A percentile compares a stretch with the other conserved stretches of the same genome.
Evolutionary conservation across 176 grass and related monocot genomes (phyloP).

Genomic region (Aechmea fasciata): DNA sequence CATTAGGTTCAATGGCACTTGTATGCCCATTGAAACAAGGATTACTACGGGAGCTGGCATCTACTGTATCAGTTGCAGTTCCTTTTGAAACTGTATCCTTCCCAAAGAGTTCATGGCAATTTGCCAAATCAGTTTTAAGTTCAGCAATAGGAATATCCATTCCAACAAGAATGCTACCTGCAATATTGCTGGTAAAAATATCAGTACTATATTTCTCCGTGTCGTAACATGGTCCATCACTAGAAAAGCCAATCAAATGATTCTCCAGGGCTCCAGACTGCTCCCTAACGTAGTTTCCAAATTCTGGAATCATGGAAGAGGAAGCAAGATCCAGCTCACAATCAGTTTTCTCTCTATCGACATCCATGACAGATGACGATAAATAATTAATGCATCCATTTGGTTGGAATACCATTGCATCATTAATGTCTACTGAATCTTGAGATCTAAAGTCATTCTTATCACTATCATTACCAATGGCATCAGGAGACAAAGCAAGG

Average conservation of each 20-base stretch:
- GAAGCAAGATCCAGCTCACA: conserved; percentile 18
- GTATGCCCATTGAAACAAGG: conserved; percentile 33
- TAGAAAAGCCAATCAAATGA: conserved; percentile 15
- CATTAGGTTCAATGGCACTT: conserved; percentile 35
- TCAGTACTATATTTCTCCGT: conserved; percentile 20
- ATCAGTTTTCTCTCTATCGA: neutral
- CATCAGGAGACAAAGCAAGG: conserved; percentile 33
- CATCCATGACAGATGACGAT: conserved; percentile 24
- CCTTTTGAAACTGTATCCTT: conserved; percentile 19
- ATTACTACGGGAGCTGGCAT: conserved; percentile 23
- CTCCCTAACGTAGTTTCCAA: conserved; percentile 35
- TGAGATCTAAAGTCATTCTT: conserved; percentile 20
- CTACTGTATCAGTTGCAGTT: conserved; percentile 24
- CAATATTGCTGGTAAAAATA: conserved; percentile 13
- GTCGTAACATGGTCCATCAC: conserved; percentile 24
- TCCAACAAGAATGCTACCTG: conserved; percentile 31
- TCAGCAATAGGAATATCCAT: conserved; percentile 34
- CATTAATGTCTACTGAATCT: conserved; percentile 27
- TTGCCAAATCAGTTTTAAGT: conserved; percentile 18
- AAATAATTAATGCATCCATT: conserved; percentile 19
- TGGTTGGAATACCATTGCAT: conserved; percentile 7
- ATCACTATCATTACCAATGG: conserved; percentile 30
- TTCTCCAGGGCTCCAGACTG: conserved; percentile 8
- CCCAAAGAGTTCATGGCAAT: conserved; percentile 17
- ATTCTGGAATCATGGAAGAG: conserved; percentile 16